These are phyloP conservation scores for Komagataella populi DNA, from an alignment of 805 yeast genomes.

Conservation along the genomic window DNA sequence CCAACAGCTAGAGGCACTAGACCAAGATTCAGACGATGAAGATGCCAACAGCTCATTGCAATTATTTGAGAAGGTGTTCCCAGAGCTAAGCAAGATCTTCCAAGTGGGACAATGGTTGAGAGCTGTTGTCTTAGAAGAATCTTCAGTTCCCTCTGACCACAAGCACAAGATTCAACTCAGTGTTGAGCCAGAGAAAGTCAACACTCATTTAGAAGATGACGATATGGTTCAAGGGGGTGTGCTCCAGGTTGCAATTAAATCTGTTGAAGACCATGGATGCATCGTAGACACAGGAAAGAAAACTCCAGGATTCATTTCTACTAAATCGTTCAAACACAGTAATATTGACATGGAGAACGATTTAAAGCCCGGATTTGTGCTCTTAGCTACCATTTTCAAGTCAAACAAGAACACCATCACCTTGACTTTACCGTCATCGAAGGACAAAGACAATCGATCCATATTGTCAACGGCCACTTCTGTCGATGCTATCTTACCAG, in stretches of 20 bases:
- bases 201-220: constrained; percentile 42
- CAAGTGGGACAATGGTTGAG: constrained; percentile 75
- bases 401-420: constrained; percentile 43
- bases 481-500: constrained; percentile 76
- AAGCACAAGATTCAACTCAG: constrained; percentile 59
- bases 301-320: constrained; percentile 60
- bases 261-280: constrained; percentile 88
- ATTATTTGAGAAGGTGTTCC: constrained; percentile 28
- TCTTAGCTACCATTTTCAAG: constrained; percentile 46
- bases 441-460: constrained; percentile 31
- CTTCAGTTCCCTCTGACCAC: constrained; percentile 18
- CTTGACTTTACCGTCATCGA: constrained; percentile 31
- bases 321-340: constrained; percentile 40
- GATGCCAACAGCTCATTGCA: constrained; percentile 12
- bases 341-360: constrained; percentile 18
- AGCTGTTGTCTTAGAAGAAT: constrained; percentile 53
- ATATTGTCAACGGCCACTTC: constrained; percentile 47
- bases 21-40: constrained; percentile 26
- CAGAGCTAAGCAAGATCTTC: constrained; percentile 42
- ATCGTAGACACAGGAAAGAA: constrained; percentile 56
- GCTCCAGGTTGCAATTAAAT: constrained; percentile 64
- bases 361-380: constrained; percentile 49
- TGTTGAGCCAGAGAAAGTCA: constrained; percentile 63
- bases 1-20: constrained; percentile 38
- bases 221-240: constrained; percentile 51